Conservation (phyloP, 345 rosid genomes). For the Atalantia buxifolia region DNA sequence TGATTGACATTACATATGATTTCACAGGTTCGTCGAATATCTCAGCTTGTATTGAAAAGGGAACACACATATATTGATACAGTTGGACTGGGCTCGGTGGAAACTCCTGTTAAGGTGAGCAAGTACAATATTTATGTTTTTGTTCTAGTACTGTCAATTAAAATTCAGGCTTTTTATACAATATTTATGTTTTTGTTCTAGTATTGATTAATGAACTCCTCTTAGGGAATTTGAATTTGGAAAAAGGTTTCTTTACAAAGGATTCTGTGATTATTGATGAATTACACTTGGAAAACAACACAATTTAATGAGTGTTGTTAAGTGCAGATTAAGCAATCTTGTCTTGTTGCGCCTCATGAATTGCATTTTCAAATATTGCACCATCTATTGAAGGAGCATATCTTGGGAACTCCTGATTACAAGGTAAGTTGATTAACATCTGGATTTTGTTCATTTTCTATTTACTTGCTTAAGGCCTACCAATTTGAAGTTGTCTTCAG, state of each 20-base stretch:
- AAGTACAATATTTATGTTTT: not conserved
- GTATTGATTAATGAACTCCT: not conserved
- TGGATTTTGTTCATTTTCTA: not conserved
- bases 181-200: not conserved
- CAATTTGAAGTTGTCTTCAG: conserved; percentile 36
- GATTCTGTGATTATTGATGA: conserved; percentile 11
- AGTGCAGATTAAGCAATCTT: conserved; percentile 75
- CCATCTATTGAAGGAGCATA: conserved; percentile 68
- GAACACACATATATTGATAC: conserved; percentile 79
- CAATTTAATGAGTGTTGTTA: conserved; percentile 2
- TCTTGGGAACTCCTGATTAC: conserved; percentile 51
- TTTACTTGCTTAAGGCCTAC: conserved; percentile 12
- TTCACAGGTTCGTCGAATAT: conserved; percentile 79
- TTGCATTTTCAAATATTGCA: conserved; percentile 70
- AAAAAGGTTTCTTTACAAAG: not conserved
- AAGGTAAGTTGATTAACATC: conserved; percentile 48
- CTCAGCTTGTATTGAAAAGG: conserved; percentile 88
- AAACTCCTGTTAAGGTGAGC: conserved; percentile 78
- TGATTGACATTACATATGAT: not conserved
- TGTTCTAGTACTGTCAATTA: not conserved
- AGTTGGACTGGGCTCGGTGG: conserved; percentile 67
- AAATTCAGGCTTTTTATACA: not conserved
- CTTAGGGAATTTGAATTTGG: not conserved
- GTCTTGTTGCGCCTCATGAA: conserved; percentile 66
- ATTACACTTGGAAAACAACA: conserved; percentile 2